Percentiles rank a stretch among this genome's conserved stretches.
phyloP scores from a whole-genome alignment of 495 filamentous ascomycete species.

The Pseudomonodictys pantanalensis region DNA sequence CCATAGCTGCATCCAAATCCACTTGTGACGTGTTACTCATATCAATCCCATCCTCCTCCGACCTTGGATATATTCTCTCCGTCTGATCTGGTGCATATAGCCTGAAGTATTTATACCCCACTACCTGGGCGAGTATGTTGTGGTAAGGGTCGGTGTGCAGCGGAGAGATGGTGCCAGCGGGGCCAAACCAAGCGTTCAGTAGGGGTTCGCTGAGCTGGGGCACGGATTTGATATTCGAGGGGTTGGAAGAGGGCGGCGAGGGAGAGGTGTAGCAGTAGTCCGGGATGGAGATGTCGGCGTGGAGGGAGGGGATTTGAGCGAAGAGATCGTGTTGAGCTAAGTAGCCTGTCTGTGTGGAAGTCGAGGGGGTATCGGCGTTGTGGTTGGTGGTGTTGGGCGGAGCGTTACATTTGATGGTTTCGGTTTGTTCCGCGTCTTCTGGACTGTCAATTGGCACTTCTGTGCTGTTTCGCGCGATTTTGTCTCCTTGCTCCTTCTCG shows the following conservation, averaged over 20 bases:
- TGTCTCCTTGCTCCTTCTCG: not conserved
- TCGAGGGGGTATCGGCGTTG: not conserved
- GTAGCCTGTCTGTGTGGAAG: conserved; percentile 53
- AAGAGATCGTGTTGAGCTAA: conserved; percentile 90
- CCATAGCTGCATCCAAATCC: conserved; percentile 53
- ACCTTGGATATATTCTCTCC: conserved; percentile 59
- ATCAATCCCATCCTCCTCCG: conserved; percentile 70
- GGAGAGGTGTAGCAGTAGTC: conserved; percentile 80
- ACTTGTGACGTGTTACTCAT: conserved; percentile 87
- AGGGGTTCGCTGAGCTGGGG: conserved; percentile 36
- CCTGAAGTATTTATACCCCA: conserved; percentile 85
- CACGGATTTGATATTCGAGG: conserved; percentile 41
- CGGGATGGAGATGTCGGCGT: conserved; percentile 73
- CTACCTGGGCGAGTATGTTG: conserved; percentile 87
- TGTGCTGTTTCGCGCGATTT: not conserved
- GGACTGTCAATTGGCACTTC: not conserved
- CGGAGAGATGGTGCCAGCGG: conserved; percentile 81
- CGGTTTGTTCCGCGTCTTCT: not conserved
- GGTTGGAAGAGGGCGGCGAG: conserved; percentile 36
- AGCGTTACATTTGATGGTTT: too few species aligned
- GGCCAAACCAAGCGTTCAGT: conserved; percentile 89
- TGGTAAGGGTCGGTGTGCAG: conserved; percentile 93
- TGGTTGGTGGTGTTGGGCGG: not conserved
- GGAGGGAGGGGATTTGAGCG: conserved; percentile 72
- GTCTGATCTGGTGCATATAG: conserved; percentile 71